Evolutionary conservation across 305 asterid genomes (phyloP).

Genomic region (Fraxinus albicans): DNA sequence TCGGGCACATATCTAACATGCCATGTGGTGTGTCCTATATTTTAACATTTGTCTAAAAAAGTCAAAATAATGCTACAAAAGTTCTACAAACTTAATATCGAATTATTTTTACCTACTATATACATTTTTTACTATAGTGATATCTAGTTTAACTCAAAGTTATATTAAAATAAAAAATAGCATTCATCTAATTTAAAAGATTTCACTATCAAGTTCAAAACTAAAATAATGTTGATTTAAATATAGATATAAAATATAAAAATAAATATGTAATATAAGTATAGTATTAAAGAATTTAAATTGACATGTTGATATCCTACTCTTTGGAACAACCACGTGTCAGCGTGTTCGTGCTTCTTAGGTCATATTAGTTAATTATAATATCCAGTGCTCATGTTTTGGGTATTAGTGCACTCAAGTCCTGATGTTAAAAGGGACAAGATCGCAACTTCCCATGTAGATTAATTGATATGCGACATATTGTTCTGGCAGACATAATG

Average conservation of each 20-base stretch:
- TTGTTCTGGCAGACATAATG: background rate
- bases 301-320: background rate
- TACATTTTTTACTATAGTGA: background rate
- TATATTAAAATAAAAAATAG: background rate
- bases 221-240: background rate
- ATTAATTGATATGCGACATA: background rate
- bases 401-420: background rate
- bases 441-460: background rate
- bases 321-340: background rate
- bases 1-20: background rate
- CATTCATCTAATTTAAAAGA: background rate
- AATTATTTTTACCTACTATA: background rate
- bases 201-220: background rate
- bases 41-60: background rate
- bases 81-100: background rate
- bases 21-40: background rate
- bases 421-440: background rate
- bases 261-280: background rate
- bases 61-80: background rate
- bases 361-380: background rate
- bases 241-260: background rate
- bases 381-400: background rate
- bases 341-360: background rate
- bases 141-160: background rate
- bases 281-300: background rate